A percentile compares a stretch with the other conserved stretches of the same genome.
These are phyloP conservation scores for Pleurotus cornucopiae DNA, from an alignment of 768 basidiomycete species.

Conservation along the genomic window DNA sequence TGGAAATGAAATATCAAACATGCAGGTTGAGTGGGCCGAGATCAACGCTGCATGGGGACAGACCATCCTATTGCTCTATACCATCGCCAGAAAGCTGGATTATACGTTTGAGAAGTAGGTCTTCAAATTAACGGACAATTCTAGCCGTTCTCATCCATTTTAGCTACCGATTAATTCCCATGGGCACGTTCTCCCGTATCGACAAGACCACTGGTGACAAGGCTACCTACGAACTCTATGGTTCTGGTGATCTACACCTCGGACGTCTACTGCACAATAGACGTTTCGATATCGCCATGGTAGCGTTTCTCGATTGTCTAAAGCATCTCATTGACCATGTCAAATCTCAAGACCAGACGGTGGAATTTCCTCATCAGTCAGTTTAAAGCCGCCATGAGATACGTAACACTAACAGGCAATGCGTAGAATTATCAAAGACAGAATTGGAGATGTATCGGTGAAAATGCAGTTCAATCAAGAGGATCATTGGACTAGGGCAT, in stretches of 20 bases:
- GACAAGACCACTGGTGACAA: constrained; percentile 82
- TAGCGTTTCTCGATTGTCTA: constrained; percentile 91
- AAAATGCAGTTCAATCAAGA: constrained; percentile 94
- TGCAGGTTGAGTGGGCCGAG: constrained; percentile 94
- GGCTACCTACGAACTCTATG: constrained; percentile 86
- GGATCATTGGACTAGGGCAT: constrained; percentile 91
- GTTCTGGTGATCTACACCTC: constrained; percentile 88
- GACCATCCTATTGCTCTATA: constrained; percentile 86
- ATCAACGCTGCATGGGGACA: constrained; percentile 99
- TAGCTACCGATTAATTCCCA: constrained; percentile 88
- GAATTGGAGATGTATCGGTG: constrained; percentile 92
- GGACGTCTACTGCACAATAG: constrained; percentile 90
- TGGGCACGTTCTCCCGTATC: constrained; percentile 93
- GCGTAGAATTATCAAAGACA: constrained; percentile 82
- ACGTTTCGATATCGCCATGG: constrained; percentile 94
- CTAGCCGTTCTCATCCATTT: background rate
- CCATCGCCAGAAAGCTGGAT: constrained; percentile 88
- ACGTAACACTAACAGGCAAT: background rate
- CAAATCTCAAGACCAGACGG: constrained; percentile 60
- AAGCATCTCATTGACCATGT: constrained; percentile 89
- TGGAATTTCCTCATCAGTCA: constrained; percentile 86
- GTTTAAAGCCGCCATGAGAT: constrained; percentile 25
- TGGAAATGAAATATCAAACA: constrained; percentile 8
- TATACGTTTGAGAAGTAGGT: constrained; percentile 81
- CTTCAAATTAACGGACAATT: background rate